A percentile compares a stretch with the other conserved stretches of the same genome.
phyloP scores from a whole-genome alignment of 2,329 filamentous ascomycete species.

The Phialophora tarda region DNA sequence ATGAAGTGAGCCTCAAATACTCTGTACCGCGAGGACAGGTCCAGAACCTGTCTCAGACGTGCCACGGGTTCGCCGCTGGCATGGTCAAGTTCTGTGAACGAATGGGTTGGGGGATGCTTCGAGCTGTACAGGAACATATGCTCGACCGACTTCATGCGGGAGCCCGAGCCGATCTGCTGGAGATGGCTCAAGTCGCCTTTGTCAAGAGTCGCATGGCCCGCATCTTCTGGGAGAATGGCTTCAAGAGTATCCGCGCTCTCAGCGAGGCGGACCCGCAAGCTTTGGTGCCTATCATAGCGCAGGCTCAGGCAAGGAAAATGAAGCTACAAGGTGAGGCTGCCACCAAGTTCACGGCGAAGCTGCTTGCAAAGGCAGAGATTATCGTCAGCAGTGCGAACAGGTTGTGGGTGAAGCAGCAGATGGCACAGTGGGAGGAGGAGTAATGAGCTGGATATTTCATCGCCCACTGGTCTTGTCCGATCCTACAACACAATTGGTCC shows the following conservation, averaged over 20 bases:
- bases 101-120: constrained; percentile 68
- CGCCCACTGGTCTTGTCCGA: neutral
- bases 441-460: constrained; percentile 17
- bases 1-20: constrained; percentile 72
- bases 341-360: constrained; percentile 66
- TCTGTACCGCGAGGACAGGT: constrained; percentile 71
- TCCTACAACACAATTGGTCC: constrained; percentile 1
- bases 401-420: constrained; percentile 60
- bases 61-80: constrained; percentile 77
- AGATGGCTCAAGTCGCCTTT: constrained; percentile 73
- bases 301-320: constrained; percentile 54
- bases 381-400: constrained; percentile 72
- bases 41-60: constrained; percentile 74
- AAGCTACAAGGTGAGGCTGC: constrained; percentile 63
- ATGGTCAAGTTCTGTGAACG: constrained; percentile 80
- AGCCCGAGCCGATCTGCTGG: constrained; percentile 71
- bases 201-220: constrained; percentile 77
- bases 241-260: constrained; percentile 69
- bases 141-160: constrained; percentile 74
- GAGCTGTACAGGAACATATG: constrained; percentile 75
- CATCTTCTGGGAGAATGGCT: constrained; percentile 78
- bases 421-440: constrained; percentile 47
- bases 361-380: constrained; percentile 69
- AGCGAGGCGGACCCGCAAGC: constrained; percentile 72
- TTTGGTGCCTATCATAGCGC: constrained; percentile 72